Evolutionary conservation across 768 basidiomycete genomes (phyloP).

Genomic region (Termitomyces sp.): DNA sequence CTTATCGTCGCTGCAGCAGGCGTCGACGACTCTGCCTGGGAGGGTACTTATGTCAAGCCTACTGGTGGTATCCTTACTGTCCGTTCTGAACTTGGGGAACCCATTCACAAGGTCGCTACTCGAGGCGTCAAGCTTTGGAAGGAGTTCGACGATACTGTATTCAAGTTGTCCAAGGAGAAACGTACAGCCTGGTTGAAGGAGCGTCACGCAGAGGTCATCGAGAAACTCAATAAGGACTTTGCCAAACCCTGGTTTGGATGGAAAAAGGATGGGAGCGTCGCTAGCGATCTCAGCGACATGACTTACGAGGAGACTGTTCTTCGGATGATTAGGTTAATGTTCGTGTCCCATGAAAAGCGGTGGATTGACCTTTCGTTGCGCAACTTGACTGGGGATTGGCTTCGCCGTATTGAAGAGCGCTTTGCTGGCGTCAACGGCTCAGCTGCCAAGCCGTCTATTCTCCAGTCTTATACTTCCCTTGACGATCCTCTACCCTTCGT

Average conservation of each 20-base stretch:
- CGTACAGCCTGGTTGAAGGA: slow-evolving; percentile 82
- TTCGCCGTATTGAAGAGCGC: slow-evolving; percentile 91
- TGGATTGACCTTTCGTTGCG: slow-evolving; percentile 93
- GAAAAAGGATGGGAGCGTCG: slow-evolving; percentile 88
- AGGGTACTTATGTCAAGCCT: slow-evolving; percentile 89
- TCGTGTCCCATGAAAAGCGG: slow-evolving; percentile 82
- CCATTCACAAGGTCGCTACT: slow-evolving; percentile 98
- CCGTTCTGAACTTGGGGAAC: slow-evolving; percentile 95
- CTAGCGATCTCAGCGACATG: slow-evolving; percentile 90
- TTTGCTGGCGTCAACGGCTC: slow-evolving; percentile 85
- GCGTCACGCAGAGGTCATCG: slow-evolving; percentile 85
- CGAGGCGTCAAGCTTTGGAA: slow-evolving; percentile 98
- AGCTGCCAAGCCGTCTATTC: slow-evolving; percentile 72
- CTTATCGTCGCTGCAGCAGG: slow-evolving; percentile 93
- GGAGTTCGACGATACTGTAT: slow-evolving; percentile 96
- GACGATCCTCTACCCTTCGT: slow-evolving; percentile 80
- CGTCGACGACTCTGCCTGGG: slow-evolving; percentile 87
- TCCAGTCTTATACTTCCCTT: slow-evolving; percentile 79
- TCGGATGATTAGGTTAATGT: slow-evolving; percentile 93
- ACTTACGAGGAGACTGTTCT: slow-evolving; percentile 95
- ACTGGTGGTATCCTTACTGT: slow-evolving; percentile 97
- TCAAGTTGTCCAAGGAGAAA: slow-evolving; percentile 95
- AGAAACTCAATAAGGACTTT: slow-evolving; percentile 91
- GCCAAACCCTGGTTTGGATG: slow-evolving; percentile 96
- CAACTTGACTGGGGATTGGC: slow-evolving; percentile 95